Evolutionary conservation across 2,329 filamentous ascomycete genomes (phyloP).

Genomic region (Phialocephala subalpina): DNA sequence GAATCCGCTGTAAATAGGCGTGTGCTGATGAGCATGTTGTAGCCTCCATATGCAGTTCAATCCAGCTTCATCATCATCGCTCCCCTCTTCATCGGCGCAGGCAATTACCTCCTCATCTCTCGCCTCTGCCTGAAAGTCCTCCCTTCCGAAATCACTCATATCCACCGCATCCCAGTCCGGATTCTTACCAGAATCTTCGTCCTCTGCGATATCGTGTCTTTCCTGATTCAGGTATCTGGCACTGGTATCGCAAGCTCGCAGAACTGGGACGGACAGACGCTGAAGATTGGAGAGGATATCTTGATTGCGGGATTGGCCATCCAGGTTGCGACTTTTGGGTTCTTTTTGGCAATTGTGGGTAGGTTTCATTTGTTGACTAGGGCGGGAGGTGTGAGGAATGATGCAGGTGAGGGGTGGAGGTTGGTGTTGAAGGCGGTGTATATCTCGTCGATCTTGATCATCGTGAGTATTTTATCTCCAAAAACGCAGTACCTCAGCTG

Average conservation of each 20-base stretch:
- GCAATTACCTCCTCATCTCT: slow-evolving; percentile 60
- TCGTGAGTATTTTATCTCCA: slow-evolving; percentile 47
- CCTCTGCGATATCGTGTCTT: slow-evolving; percentile 53
- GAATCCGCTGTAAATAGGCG: neutral
- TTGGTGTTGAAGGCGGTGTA: slow-evolving; percentile 52
- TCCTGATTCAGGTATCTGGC: slow-evolving; percentile 54
- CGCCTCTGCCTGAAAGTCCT: slow-evolving; percentile 52
- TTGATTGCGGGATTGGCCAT: slow-evolving; percentile 52
- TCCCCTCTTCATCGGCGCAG: slow-evolving; percentile 57
- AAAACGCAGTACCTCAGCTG: neutral
- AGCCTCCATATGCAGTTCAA: slow-evolving; percentile 30
- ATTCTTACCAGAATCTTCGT: slow-evolving; percentile 57
- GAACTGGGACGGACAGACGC: slow-evolving; percentile 52
- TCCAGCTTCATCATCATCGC: slow-evolving; percentile 54
- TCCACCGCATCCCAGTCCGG: slow-evolving; percentile 48
- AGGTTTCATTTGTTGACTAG: slow-evolving; percentile 48
- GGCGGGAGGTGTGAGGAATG: slow-evolving; percentile 26
- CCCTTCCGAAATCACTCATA: slow-evolving; percentile 43
- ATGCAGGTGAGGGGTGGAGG: slow-evolving; percentile 47
- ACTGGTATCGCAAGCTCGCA: slow-evolving; percentile 52
- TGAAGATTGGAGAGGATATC: slow-evolving; percentile 49
- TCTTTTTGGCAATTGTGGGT: slow-evolving; percentile 51
- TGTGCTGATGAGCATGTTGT: neutral
- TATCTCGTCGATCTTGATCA: slow-evolving; percentile 53
- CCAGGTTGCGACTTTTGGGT: slow-evolving; percentile 50